These are phyloP conservation scores for Tricholoma bakamatsutake DNA, from an alignment of 768 basidiomycete genomes.

Conservation along the genomic window DNA sequence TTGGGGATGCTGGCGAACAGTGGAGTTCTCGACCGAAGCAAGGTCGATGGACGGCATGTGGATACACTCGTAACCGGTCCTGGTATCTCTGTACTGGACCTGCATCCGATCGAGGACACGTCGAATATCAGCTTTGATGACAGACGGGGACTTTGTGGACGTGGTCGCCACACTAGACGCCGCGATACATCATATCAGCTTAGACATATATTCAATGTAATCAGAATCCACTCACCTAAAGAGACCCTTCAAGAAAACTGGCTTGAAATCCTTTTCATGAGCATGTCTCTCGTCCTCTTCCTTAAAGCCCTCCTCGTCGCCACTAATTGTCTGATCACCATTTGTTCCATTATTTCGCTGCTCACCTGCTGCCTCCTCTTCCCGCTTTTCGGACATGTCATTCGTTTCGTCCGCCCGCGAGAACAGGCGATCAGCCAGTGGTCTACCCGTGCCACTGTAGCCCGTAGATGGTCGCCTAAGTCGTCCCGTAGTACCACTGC, in stretches of 20 bases:
- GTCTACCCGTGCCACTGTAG: constrained; percentile 33
- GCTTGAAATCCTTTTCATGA: constrained; percentile 77
- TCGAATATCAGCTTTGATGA: constrained; percentile 80
- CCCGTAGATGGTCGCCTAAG: constrained; percentile 70
- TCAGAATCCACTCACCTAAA: constrained; percentile 61
- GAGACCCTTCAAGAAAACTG: constrained; percentile 91
- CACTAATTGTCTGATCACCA: constrained; percentile 15
- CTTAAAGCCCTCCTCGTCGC: constrained; percentile 38
- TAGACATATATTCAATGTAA: background rate
- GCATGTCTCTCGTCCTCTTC: constrained; percentile 46
- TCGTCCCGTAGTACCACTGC: constrained; percentile 52
- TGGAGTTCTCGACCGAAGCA: constrained; percentile 51
- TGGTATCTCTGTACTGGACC: constrained; percentile 88
- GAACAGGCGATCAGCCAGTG: constrained; percentile 45
- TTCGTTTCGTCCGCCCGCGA: constrained; percentile 41
- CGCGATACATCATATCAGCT: background rate
- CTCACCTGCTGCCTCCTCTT: constrained; percentile 28
- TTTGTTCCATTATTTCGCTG: constrained; percentile 16
- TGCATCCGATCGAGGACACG: constrained; percentile 91
- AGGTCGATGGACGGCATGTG: constrained; percentile 93
- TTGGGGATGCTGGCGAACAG: constrained; percentile 22
- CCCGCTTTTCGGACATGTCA: constrained; percentile 39
- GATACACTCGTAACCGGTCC: constrained; percentile 92
- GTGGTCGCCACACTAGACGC: constrained; percentile 82
- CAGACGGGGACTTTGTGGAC: constrained; percentile 76